A percentile compares a stretch with the other conserved stretches of the same genome.
phyloP scores from a whole-genome alignment of 345 rosid genomes.

The Clarkia xantiana region DNA sequence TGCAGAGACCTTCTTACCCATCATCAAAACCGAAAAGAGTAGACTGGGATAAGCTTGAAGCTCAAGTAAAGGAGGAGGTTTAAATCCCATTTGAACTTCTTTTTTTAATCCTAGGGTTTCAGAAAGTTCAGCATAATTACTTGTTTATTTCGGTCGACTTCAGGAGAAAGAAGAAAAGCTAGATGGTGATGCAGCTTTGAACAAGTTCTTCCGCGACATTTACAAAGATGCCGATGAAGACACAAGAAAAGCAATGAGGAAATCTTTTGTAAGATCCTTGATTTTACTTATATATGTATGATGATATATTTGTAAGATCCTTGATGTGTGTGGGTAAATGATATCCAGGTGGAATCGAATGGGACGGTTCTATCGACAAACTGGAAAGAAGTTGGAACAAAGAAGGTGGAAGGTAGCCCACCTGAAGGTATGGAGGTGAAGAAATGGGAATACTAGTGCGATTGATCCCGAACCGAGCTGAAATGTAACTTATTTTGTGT shows the following conservation, averaged over 20 bases:
- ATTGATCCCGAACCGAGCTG: no score
- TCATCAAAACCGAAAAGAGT: slow-evolving; percentile 46
- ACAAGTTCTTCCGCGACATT: slow-evolving; percentile 79
- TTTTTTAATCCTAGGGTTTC: not conserved
- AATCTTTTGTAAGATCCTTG: slow-evolving; percentile 67
- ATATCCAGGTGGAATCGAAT: slow-evolving; percentile 63
- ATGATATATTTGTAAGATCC: slow-evolving; percentile 74
- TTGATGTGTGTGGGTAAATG: not conserved
- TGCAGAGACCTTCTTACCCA: slow-evolving; percentile 55
- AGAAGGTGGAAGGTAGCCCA: slow-evolving; percentile 86
- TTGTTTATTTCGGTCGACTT: slow-evolving; percentile 8
- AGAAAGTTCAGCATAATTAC: not conserved
- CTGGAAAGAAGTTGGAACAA: slow-evolving; percentile 85
- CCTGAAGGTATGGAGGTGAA: slow-evolving; percentile 93
- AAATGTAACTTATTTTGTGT: no score
- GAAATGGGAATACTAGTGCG: slow-evolving; percentile 54
- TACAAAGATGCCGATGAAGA: slow-evolving; percentile 76
- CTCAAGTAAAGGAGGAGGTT: slow-evolving; percentile 73
- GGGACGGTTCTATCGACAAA: slow-evolving; percentile 95
- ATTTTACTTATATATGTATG: not conserved
- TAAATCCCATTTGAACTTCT: not conserved
- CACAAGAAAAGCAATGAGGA: slow-evolving; percentile 78
- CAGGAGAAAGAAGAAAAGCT: slow-evolving; percentile 97
- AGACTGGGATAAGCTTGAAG: slow-evolving; percentile 92
- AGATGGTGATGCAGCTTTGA: slow-evolving; percentile 93